These are phyloP conservation scores for Yamadazyma sp. DNA, from an alignment of 1,139 yeast species.

Conservation along the genomic window DNA sequence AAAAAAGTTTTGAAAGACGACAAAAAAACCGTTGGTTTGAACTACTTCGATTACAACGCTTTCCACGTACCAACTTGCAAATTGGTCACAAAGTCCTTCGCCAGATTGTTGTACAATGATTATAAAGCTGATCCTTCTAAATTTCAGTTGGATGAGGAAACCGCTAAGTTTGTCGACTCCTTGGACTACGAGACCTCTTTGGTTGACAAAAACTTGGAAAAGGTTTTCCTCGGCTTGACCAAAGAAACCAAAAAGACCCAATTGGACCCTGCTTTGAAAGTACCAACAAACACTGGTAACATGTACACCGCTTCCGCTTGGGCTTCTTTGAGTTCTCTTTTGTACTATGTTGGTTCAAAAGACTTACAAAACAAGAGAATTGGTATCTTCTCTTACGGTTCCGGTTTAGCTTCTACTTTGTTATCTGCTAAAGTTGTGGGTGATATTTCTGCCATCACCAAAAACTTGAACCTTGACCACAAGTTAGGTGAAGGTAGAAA, in stretches of 20 bases:
- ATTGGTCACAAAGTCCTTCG: constrained; percentile 89
- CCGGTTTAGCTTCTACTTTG: constrained; percentile 93
- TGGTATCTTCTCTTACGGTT: constrained; percentile 95
- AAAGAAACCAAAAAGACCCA: constrained; percentile 69
- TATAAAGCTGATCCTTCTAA: constrained; percentile 64
- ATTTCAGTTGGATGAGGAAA: constrained; percentile 57
- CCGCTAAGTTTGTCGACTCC: constrained; percentile 53
- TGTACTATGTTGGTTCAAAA: constrained; percentile 74
- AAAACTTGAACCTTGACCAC: constrained; percentile 65
- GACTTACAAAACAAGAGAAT: constrained; percentile 79
- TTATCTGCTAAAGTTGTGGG: constrained; percentile 79
- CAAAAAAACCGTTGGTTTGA: constrained; percentile 59
- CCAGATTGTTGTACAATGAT: constrained; percentile 89
- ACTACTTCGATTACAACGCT: constrained; percentile 87
- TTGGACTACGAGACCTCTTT: constrained; percentile 77
- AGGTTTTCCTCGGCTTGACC: constrained; percentile 76
- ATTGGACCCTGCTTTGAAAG: constrained; percentile 77
- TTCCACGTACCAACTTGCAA: constrained; percentile 99
- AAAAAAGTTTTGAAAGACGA: constrained; percentile 67
- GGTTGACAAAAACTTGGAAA: constrained; percentile 79
- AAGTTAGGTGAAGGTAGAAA: constrained; percentile 67
- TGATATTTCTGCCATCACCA: constrained; percentile 70
- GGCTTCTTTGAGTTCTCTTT: constrained; percentile 80
- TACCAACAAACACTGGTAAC: constrained; percentile 97
- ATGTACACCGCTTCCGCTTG: constrained; percentile 96